Base-by-base conservation (phyloP, 2,329 filamentous ascomycete genomes). In the Epichloe gansuensis region DNA sequence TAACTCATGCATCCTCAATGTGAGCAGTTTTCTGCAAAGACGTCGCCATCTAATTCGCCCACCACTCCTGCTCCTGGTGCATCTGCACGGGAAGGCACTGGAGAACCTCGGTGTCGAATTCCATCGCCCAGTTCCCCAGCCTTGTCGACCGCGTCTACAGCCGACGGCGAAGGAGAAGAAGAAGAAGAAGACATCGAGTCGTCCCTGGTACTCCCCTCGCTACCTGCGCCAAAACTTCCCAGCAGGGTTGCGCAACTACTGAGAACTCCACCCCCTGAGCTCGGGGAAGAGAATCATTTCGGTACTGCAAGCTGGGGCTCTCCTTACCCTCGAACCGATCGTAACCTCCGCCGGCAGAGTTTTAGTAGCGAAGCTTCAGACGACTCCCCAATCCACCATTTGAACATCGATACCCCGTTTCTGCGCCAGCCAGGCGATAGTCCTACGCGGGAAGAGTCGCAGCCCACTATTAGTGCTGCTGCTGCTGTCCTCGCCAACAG, bases 221-320 rank as follows among this genome's bases (percentile, higher is more conserved):
- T 84, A 12, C 77, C 73, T 53, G 74, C 74, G 40, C 81, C 81
- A n/a, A 72, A 67, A 55, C 71, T 84, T 39, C 73, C 80, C 56
- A 74, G 76, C 46, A 75, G 77, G 56, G 74, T 76, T 40, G 69
- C 73, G 57, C 73, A 76, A 53, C 66, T 81, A 53, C 65, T 82
- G 61, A 72, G 74, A 63, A 80, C 75, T n/a, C 76, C 78, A 44
- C 71, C 58, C 57, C 57, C 59, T 47, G 57, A 55, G 56, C 43
- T 51, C 25, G 48, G 50, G 48, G 66, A 68, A 57, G 70, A 72
- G 49, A 63, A 61, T 42, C 68, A 67, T 53, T 81, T 78, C 66
- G 75, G 76, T 55, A 93, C 88, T 46, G 85, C 89, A 47, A 90
- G 85, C 65, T 95, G 90, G 89, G 90, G 90, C 52, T 95, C 89